Conservation (phyloP, 257 asterid species). For the Osmanthus fragrans region DNA sequence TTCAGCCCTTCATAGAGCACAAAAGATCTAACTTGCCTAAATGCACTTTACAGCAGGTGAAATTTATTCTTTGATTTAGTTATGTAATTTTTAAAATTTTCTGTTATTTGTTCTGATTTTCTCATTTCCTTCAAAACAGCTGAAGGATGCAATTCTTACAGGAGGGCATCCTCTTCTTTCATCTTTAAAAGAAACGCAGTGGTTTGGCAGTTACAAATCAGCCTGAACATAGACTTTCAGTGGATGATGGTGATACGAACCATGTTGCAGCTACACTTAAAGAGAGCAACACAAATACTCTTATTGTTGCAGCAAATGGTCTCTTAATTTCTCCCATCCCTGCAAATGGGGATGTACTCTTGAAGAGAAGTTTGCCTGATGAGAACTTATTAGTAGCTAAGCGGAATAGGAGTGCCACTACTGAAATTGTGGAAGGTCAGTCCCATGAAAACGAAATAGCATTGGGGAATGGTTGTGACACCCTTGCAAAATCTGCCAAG, state of each 20-base stretch:
- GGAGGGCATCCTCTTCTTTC: slow-evolving; percentile 28
- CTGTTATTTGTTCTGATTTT: slow-evolving; percentile 15
- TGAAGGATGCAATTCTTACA: slow-evolving; percentile 39
- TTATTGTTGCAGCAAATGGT: slow-evolving; percentile 20
- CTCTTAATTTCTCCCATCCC: slow-evolving; percentile 10
- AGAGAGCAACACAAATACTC: slow-evolving; percentile 8
- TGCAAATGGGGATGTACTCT: slow-evolving; percentile 14
- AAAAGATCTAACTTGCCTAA: slow-evolving; percentile 45
- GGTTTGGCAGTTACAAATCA: slow-evolving; percentile 29
- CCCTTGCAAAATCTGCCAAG: slow-evolving; percentile 31
- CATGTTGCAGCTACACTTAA: slow-evolving; percentile 10
- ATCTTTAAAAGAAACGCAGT: slow-evolving; percentile 43
- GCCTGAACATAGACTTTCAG: slow-evolving; percentile 18
- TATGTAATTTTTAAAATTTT: background rate
- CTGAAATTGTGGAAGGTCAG: slow-evolving; percentile 27
- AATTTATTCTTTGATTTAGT: background rate
- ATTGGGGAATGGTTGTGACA: slow-evolving; percentile 27
- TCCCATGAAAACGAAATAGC: slow-evolving; percentile 22
- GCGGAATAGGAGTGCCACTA: slow-evolving; percentile 31
- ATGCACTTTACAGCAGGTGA: slow-evolving; percentile 38
- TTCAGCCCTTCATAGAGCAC: slow-evolving; percentile 46
- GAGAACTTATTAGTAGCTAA: slow-evolving; percentile 35
- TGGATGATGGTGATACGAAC: slow-evolving; percentile 8
- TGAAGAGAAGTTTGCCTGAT: slow-evolving; percentile 28
- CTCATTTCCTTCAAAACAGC: slow-evolving; percentile 23